phyloP scores from a whole-genome alignment of 192 early-diverging fungal genomes.

The Chytriomyces sp. region DNA sequence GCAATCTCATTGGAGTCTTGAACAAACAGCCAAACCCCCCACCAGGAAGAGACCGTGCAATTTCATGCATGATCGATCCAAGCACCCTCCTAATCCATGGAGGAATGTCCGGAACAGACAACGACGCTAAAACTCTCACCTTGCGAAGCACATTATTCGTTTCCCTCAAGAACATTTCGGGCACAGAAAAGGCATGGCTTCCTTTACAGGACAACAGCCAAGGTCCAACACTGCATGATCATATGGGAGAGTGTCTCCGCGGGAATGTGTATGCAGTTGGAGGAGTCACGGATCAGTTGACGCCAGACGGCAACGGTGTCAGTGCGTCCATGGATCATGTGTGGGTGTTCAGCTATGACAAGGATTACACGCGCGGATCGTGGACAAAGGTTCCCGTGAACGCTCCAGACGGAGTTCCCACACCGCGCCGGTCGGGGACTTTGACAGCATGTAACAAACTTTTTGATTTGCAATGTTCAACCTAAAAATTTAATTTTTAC shows the following conservation, averaged over 20 bases:
- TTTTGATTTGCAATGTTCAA: too few species aligned
- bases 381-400: background rate
- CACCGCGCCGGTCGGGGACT: constrained; percentile 22
- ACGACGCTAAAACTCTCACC: background rate
- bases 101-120: constrained; percentile 17
- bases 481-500: background rate
- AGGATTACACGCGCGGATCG: background rate
- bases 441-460: constrained; percentile 24
- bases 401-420: constrained; percentile 2
- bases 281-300: constrained; percentile 12
- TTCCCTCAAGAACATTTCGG: background rate
- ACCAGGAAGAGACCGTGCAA: constrained; percentile 10
- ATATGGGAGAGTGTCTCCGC: constrained; percentile 12
- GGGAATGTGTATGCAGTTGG: constrained; percentile 20
- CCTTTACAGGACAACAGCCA: background rate
- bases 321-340: background rate
- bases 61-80: constrained; percentile 16
- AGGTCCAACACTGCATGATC: constrained; percentile 22
- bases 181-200: constrained; percentile 6
- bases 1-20: constrained; percentile 1
- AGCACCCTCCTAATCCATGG: constrained; percentile 24
- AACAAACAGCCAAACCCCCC: constrained; percentile 6
- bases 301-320: background rate
- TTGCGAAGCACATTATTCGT: constrained; percentile 20
- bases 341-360: constrained; percentile 19